phyloP scores from a whole-genome alignment of 2,329 filamentous ascomycete genomes.

The Diaporthe vaccinii region DNA sequence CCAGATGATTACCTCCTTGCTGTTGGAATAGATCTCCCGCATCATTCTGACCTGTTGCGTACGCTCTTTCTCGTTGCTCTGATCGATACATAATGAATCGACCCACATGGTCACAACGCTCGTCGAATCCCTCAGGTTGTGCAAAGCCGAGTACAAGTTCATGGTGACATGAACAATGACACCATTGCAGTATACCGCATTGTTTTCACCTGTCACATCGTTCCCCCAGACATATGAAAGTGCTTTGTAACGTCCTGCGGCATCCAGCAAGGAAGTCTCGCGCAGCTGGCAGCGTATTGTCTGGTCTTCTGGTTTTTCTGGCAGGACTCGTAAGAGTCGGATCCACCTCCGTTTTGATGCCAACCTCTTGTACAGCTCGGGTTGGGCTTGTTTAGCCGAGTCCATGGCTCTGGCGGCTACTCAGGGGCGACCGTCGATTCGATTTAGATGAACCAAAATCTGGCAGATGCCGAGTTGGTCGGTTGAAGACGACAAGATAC shows the following conservation, averaged over 20 bases:
- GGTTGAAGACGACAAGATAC: not conserved
- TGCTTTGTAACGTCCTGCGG: not conserved
- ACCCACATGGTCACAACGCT: not conserved
- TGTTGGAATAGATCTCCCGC: slow-evolving; percentile 20
- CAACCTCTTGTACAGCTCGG: not conserved
- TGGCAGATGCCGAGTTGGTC: no score
- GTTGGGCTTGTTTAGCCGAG: not conserved
- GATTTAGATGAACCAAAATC: no score
- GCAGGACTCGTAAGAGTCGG: slow-evolving; percentile 12
- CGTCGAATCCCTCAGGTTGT: not conserved
- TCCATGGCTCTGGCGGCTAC: not conserved
- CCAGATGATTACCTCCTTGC: slow-evolving; percentile 32
- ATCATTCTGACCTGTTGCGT: slow-evolving; percentile 24
- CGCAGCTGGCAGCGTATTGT: not conserved
- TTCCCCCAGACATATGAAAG: slow-evolving; percentile 26
- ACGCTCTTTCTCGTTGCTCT: not conserved
- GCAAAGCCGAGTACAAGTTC: slow-evolving; percentile 19
- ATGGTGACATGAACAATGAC: not conserved
- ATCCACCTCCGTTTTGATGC: not conserved
- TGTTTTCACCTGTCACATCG: not conserved
- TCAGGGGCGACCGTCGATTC: not conserved
- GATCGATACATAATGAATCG: slow-evolving; percentile 19
- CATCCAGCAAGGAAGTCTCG: not conserved
- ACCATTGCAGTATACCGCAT: not conserved
- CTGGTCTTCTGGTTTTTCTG: not conserved